Evolutionary conservation across 352 stramenopile species (phyloP).

Genomic region (Pythium sp.): DNA sequence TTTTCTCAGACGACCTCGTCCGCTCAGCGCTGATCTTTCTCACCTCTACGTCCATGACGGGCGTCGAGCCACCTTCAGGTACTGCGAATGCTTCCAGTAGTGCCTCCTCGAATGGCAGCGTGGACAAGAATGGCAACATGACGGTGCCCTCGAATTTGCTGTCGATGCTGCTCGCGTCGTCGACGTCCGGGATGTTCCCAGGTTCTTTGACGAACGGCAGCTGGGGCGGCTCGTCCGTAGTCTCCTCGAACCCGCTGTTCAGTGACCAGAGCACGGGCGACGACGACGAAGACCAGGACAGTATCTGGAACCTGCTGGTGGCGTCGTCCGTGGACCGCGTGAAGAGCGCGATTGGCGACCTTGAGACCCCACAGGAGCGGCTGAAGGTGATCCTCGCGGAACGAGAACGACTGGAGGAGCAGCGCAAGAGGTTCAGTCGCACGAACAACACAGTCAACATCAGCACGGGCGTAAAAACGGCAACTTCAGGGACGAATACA

Average conservation of each 20-base stretch:
- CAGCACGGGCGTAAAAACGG: not conserved
- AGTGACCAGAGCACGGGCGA: constrained; percentile 41
- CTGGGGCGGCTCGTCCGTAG: constrained; percentile 8
- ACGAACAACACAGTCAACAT: constrained; percentile 23
- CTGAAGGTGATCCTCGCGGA: constrained; percentile 62
- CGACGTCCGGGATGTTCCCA: constrained; percentile 31
- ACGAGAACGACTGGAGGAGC: constrained; percentile 55
- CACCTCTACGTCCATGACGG: constrained; percentile 50
- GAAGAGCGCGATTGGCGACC: constrained; percentile 41
- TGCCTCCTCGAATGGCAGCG: not conserved
- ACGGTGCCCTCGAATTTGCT: constrained; percentile 40
- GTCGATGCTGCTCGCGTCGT: constrained; percentile 50
- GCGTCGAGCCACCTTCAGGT: constrained; percentile 20
- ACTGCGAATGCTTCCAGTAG: not conserved
- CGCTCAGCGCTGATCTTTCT: constrained; percentile 64
- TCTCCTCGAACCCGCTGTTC: constrained; percentile 42
- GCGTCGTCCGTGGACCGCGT: constrained; percentile 69
- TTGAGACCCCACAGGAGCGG: constrained; percentile 45
- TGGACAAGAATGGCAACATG: constrained; percentile 16
- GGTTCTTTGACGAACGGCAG: not conserved
- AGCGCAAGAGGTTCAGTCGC: constrained; percentile 44
- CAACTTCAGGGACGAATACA: not conserved
- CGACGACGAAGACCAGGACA: constrained; percentile 55
- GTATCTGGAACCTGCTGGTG: constrained; percentile 69
- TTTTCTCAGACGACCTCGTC: constrained; percentile 65